Base-by-base conservation (phyloP, 2,329 filamentous ascomycete genomes). In the Cadophora luteo-olivacea region DNA sequence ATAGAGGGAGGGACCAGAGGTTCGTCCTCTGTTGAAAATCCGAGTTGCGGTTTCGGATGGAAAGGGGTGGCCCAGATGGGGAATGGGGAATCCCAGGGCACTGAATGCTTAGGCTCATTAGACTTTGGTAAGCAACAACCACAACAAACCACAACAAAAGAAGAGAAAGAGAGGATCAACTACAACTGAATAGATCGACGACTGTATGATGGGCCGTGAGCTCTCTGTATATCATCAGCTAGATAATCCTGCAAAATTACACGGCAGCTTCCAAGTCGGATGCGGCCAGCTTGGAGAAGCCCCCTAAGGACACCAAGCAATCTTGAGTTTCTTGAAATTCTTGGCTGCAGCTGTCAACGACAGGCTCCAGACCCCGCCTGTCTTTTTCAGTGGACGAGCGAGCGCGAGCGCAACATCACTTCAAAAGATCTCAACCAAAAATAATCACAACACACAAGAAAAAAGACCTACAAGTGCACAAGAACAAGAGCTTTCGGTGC, bases 301-400 rank as follows among this genome's bases (percentile, higher is more conserved):
- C 14, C 41, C 41, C 25, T 62, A 24, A 60, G 22, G 36, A 45
- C 11, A 60, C 41, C 60, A 62, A 62, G 60, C 60, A 51, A 49
- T 62, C 60, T 62, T 62, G 60, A 32, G 60, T 62, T 49, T 62
- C 60, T 62, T 62, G 60, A 49, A 24, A 6, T 33, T 33, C 60
- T 62, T 62, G 60, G 60, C 60, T 49, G 41, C 60, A 62, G 60
- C 41, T 62, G 60, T 49, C 60, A 62, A 24, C 38, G 38, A n/a
- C 38, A 36, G 55, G 55, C 41, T 48, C 58, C 32, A 33, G 38
- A 61, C 58, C 58, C 55, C 33, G 33, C 57, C 5, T 29, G 29
- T 29, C 8, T 9, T 25, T 2, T 25, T 4, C 12, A 11, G 32
- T 24, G 32, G 54, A 29, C 58, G 16, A 11, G n/a, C 33, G n/a